These are phyloP conservation scores for Butyriboletus loyo DNA, from an alignment of 768 basidiomycete species.

Conservation along the genomic window DNA sequence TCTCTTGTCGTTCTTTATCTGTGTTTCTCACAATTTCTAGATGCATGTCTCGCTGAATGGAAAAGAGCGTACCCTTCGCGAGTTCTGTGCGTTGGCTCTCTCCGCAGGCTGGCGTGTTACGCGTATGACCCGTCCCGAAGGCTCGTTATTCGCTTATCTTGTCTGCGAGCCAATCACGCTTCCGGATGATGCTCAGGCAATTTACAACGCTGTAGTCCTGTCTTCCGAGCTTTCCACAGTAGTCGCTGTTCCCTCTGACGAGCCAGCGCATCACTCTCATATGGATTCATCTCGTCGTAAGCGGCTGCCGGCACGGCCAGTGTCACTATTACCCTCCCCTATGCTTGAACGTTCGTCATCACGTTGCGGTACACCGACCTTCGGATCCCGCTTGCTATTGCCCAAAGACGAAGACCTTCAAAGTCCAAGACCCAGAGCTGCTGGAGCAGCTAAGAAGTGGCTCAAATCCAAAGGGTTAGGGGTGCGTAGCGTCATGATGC, in stretches of 20 bases:
- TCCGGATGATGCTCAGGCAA: slow-evolving; percentile 35
- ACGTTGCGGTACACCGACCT: slow-evolving; percentile 59
- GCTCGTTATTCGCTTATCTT: slow-evolving; percentile 69
- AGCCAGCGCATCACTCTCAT: neutral
- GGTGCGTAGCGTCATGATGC: slow-evolving; percentile 22
- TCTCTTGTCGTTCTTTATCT: neutral
- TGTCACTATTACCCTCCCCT: slow-evolving; percentile 20
- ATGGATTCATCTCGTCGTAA: slow-evolving; percentile 6
- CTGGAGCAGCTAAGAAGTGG: slow-evolving; percentile 23
- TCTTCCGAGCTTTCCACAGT: slow-evolving; percentile 18
- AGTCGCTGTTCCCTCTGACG: slow-evolving; percentile 8
- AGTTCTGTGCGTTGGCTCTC: slow-evolving; percentile 50
- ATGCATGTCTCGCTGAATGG: slow-evolving; percentile 70
- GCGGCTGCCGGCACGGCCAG: slow-evolving; percentile 1
- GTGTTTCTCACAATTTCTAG: slow-evolving; percentile 31
- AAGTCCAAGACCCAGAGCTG: slow-evolving; percentile 10
- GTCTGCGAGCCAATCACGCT: slow-evolving; percentile 61
- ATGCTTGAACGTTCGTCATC: slow-evolving; percentile 46
- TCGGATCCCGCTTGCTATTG: slow-evolving; percentile 47
- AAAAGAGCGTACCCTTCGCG: slow-evolving; percentile 67
- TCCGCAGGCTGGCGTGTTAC: slow-evolving; percentile 63
- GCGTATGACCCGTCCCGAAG: slow-evolving; percentile 54
- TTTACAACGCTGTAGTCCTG: slow-evolving; percentile 19
- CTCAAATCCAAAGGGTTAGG: slow-evolving; percentile 30
- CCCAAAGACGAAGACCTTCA: slow-evolving; percentile 27